Conservation (phyloP, 2,329 filamentous ascomycete genomes). For the Ceratocystiopsis brevicomis region DNA sequence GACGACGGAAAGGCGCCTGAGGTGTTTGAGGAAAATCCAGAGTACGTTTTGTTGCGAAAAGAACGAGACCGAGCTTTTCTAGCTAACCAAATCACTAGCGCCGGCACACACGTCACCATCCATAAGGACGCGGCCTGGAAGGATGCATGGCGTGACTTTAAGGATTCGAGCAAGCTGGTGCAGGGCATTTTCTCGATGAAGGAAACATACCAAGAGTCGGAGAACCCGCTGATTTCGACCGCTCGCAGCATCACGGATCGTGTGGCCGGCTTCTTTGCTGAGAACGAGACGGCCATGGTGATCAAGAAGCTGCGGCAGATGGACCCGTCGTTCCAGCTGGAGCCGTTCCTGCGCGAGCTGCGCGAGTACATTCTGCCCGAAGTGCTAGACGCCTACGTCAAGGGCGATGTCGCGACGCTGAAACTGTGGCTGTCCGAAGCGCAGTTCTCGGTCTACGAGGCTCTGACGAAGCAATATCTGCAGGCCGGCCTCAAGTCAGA, state of each 20-base stretch:
- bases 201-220: slow-evolving; percentile 81
- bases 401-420: slow-evolving; percentile 76
- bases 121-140: slow-evolving; percentile 98
- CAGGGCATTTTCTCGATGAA: slow-evolving; percentile 78
- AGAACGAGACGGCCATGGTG: slow-evolving; percentile 93
- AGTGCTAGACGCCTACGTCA: slow-evolving; percentile 93
- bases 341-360: slow-evolving; percentile 86
- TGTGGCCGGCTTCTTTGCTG: slow-evolving; percentile 88
- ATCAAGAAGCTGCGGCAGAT: slow-evolving; percentile 96
- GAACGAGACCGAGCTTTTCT: not conserved
- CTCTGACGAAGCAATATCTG: slow-evolving; percentile 91
- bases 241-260: slow-evolving; percentile 87
- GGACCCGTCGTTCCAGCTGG: slow-evolving; percentile 85
- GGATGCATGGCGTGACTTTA: slow-evolving; percentile 94
- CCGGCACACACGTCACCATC: slow-evolving; percentile 80
- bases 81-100: slow-evolving; percentile 30
- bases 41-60: slow-evolving; percentile 40
- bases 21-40: slow-evolving; percentile 61
- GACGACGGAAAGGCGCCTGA: slow-evolving; percentile 32
- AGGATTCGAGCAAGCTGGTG: slow-evolving; percentile 72
- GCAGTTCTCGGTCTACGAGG: slow-evolving; percentile 90
- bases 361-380: slow-evolving; percentile 96
- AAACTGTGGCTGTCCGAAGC: slow-evolving; percentile 93
- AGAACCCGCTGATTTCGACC: slow-evolving; percentile 86
- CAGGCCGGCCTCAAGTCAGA: slow-evolving; percentile 86